A percentile compares a stretch with the other conserved stretches of the same genome.
phyloP scores from a whole-genome alignment of 495 filamentous ascomycete genomes.

The Daldinia grandis region DNA sequence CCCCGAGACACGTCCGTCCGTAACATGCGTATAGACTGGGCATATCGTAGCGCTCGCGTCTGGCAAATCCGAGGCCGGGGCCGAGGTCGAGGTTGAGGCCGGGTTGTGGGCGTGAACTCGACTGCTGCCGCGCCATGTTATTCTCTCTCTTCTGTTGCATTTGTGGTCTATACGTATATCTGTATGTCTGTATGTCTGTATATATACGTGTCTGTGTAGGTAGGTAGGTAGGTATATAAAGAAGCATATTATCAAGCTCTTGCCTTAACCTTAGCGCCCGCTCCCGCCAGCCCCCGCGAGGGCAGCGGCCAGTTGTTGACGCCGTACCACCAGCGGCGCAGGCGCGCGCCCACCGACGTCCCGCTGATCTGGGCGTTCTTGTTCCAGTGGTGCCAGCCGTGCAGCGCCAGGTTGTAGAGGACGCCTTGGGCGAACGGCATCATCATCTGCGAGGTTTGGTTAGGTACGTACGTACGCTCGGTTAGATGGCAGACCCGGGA shows the following conservation, averaged over 20 bases:
- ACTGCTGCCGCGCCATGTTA: conserved; percentile 1
- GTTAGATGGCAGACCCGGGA: too few relatives aligned
- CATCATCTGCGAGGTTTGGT: conserved; percentile 64
- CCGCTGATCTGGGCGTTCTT: conserved; percentile 73
- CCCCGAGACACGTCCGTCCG: not conserved
- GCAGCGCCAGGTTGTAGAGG: conserved; percentile 79
- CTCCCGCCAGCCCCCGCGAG: not conserved
- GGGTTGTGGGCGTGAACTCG: not conserved
- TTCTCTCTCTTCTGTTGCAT: not conserved
- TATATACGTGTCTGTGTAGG: not conserved
- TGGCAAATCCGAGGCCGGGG: not conserved
- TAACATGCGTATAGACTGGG: not conserved
- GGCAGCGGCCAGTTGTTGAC: conserved; percentile 83
- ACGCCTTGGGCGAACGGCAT: conserved; percentile 84
- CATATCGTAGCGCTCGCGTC: not conserved
- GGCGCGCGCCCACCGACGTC: conserved; percentile 69
- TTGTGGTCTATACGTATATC: not conserved
- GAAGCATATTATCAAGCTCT: not conserved
- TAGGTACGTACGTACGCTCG: too few relatives aligned
- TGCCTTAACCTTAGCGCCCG: not conserved
- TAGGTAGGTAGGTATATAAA: not conserved
- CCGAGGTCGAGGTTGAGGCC: not conserved
- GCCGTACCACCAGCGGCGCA: conserved; percentile 89
- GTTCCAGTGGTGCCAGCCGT: conserved; percentile 88
- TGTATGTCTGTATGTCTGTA: not conserved